Conservation (phyloP, 2,329 filamentous ascomycete genomes). For the Fusarium musae region DNA sequence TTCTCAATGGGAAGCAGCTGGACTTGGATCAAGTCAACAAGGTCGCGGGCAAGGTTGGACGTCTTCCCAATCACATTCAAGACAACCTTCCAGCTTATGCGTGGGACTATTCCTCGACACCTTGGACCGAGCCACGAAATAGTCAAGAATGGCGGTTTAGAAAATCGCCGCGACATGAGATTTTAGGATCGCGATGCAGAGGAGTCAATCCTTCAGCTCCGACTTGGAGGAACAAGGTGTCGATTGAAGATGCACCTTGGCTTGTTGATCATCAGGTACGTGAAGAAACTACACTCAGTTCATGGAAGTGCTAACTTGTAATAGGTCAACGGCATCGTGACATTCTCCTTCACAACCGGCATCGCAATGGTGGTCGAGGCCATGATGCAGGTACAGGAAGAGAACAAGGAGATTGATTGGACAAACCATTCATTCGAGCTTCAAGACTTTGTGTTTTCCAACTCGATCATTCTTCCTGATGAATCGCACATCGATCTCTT, state of each 20-base stretch:
- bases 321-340: slow-evolving; percentile 40
- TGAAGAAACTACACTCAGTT: neutral
- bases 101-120: slow-evolving; percentile 41
- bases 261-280: slow-evolving; percentile 41
- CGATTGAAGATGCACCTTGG: slow-evolving; percentile 40
- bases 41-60: slow-evolving; percentile 13
- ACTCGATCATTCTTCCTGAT: slow-evolving; percentile 41
- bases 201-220: slow-evolving; percentile 41
- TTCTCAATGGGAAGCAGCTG: slow-evolving; percentile 36
- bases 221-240: slow-evolving; percentile 42
- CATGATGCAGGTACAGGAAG: slow-evolving; percentile 40
- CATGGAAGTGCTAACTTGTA: neutral
- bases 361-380: slow-evolving; percentile 42
- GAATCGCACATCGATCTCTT: slow-evolving; percentile 36
- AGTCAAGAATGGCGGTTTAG: slow-evolving; percentile 41
- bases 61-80: slow-evolving; percentile 37
- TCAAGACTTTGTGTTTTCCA: slow-evolving; percentile 41
- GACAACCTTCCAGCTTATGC: slow-evolving; percentile 38
- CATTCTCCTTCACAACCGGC: slow-evolving; percentile 38
- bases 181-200: slow-evolving; percentile 38
- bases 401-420: slow-evolving; percentile 36
- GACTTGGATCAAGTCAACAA: slow-evolving; percentile 33
- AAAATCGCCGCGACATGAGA: slow-evolving; percentile 38
- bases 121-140: slow-evolving; percentile 38
- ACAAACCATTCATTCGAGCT: slow-evolving; percentile 32